These are phyloP conservation scores for Rhodamnia rubescens DNA, from an alignment of 345 rosid species.

Conservation along the genomic window DNA sequence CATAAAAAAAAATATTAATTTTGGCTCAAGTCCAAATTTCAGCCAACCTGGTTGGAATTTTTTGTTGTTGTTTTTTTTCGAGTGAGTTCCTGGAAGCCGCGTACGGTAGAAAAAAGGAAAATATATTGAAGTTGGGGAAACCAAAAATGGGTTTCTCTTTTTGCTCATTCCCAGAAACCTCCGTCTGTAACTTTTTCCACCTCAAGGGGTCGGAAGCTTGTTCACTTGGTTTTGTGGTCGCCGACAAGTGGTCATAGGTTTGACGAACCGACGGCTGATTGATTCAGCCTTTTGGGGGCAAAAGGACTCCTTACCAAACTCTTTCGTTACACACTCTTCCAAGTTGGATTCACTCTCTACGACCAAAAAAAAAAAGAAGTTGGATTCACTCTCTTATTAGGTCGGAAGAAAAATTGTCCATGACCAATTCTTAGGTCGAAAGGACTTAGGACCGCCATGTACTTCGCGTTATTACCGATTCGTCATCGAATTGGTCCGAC, in stretches of 20 bases:
- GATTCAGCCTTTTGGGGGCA: background rate
- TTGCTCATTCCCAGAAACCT: background rate
- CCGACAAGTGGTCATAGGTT: background rate
- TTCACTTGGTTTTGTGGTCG: background rate
- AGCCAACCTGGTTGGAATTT: too few species aligned
- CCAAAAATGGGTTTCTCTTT: background rate
- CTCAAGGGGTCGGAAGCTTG: background rate
- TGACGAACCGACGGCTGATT: background rate
- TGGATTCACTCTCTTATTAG: background rate
- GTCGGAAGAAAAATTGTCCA: background rate
- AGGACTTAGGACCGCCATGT: background rate
- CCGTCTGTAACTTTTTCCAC: background rate
- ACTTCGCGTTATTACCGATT: background rate
- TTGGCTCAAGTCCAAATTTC: background rate
- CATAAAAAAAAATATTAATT: background rate
- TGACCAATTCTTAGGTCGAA: background rate
- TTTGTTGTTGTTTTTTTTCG: too few species aligned
- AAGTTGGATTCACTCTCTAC: background rate
- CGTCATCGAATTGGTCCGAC: background rate
- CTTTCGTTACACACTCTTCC: background rate
- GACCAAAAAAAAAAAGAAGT: too few species aligned
- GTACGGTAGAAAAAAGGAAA: background rate
- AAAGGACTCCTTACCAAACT: background rate
- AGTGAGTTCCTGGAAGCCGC: background rate
- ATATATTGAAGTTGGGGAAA: background rate